Conservation (phyloP, 768 basidiomycete species). For the Lactifluus pinguis region DNA sequence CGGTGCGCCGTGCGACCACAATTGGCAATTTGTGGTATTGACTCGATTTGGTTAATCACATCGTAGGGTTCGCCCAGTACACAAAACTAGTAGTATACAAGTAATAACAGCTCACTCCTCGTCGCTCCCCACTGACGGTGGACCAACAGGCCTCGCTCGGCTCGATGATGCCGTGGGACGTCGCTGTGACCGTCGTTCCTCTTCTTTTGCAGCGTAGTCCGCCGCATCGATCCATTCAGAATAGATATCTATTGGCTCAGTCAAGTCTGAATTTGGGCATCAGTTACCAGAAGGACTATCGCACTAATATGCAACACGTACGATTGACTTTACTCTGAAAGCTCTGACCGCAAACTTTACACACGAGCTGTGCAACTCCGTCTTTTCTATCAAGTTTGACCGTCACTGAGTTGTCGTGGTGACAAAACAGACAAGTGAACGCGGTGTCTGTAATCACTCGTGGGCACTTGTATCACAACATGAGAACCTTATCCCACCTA, state of each 20-base stretch:
- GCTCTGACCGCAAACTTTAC: slow-evolving; percentile 78
- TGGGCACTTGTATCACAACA: slow-evolving; percentile 1
- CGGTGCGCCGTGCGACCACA: slow-evolving; percentile 10
- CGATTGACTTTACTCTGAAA: slow-evolving; percentile 85
- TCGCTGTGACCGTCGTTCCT: slow-evolving; percentile 33
- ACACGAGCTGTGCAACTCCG: slow-evolving; percentile 69
- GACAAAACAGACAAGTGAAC: slow-evolving; percentile 83
- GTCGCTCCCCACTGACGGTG: slow-evolving; percentile 34
- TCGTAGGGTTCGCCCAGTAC: neutral
- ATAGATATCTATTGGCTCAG: slow-evolving; percentile 83
- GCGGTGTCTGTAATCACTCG: slow-evolving; percentile 48
- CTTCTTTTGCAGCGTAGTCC: slow-evolving; percentile 68
- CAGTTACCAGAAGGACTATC: slow-evolving; percentile 17
- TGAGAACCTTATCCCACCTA: slow-evolving; percentile 41
- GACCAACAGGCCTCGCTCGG: slow-evolving; percentile 28
- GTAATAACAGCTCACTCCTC: slow-evolving; percentile 33
- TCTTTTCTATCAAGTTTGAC: slow-evolving; percentile 82
- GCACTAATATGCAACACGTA: slow-evolving; percentile 30
- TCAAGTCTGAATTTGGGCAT: slow-evolving; percentile 48
- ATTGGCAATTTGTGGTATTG: slow-evolving; percentile 10
- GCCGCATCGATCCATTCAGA: slow-evolving; percentile 90
- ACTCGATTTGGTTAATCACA: neutral
- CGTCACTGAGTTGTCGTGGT: slow-evolving; percentile 83
- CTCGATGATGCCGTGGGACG: slow-evolving; percentile 50
- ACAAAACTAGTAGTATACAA: too few species aligned